phyloP scores from a whole-genome alignment of 768 basidiomycete species.

The Leccinum barrowsii region DNA sequence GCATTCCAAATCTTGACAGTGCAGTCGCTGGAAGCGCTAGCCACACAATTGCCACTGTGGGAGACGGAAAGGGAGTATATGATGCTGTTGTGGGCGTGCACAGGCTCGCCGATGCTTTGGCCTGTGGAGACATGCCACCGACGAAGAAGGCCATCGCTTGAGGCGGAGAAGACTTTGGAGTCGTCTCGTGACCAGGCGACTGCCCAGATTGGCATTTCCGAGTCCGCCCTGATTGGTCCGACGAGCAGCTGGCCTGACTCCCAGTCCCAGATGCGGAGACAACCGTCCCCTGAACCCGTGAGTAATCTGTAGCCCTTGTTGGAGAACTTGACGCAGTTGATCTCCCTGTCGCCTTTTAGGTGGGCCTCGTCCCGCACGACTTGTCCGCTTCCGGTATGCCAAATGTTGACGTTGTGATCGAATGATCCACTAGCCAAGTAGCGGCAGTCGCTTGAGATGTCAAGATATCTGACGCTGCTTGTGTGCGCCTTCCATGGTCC shows the following conservation, averaged over 20 bases:
- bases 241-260: constrained; percentile 23
- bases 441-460: constrained; percentile 27
- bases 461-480: constrained; percentile 28
- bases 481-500: constrained; percentile 24
- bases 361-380: constrained; percentile 21
- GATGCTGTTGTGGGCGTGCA: constrained; percentile 22
- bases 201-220: constrained; percentile 25
- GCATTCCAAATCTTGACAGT: constrained; percentile 31
- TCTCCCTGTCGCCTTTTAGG: constrained; percentile 23
- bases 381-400: constrained; percentile 27
- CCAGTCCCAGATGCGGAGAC: constrained; percentile 30
- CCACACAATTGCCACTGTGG: constrained; percentile 25
- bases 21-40: constrained; percentile 28
- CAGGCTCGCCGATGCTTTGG: constrained; percentile 18
- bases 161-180: constrained; percentile 25
- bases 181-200: constrained; percentile 31
- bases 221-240: constrained; percentile 22
- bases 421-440: constrained; percentile 30
- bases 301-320: constrained; percentile 23
- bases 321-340: constrained; percentile 29
- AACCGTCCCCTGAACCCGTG: constrained; percentile 28
- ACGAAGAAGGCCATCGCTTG: constrained; percentile 21
- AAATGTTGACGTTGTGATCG: constrained; percentile 30
- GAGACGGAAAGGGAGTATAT: constrained; percentile 28
- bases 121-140: constrained; percentile 25